Conservation (phyloP, 148 eudicot genomes). For the Cornus suecica region DNA sequence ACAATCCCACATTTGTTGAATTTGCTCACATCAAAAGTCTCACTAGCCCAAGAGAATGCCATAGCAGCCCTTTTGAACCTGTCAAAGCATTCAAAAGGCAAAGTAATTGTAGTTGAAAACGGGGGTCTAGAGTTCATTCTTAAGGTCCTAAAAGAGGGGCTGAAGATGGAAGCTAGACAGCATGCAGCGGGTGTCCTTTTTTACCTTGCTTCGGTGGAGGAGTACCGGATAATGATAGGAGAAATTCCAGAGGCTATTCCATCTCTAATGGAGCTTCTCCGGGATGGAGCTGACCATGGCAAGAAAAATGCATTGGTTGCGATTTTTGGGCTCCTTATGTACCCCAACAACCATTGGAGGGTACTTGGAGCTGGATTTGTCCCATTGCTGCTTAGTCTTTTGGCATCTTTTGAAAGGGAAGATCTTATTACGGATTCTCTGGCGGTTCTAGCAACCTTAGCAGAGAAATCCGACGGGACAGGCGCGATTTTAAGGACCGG, state of each 20-base stretch:
- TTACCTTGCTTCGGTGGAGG: conserved; percentile 73
- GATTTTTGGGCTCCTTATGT: conserved; percentile 54
- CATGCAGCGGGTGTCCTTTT: conserved; percentile 75
- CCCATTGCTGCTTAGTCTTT: conserved; percentile 39
- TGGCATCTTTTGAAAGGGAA: conserved; percentile 44
- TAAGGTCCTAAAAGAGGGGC: conserved; percentile 45
- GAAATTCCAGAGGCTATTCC: conserved; percentile 49
- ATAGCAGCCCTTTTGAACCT: conserved; percentile 69
- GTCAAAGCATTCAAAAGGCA: conserved; percentile 53
- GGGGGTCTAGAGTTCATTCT: conserved; percentile 52
- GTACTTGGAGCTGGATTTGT: conserved; percentile 58
- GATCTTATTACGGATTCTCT: conserved; percentile 58
- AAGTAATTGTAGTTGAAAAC: conserved; percentile 44
- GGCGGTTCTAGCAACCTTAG: conserved; percentile 57
- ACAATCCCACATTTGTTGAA: conserved; percentile 52
- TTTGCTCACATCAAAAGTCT: conserved; percentile 39
- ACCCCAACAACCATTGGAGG: conserved; percentile 52
- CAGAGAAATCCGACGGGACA: conserved; percentile 64
- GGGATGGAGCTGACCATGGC: conserved; percentile 45
- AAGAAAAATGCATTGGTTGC: conserved; percentile 70
- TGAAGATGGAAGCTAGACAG: conserved; percentile 58
- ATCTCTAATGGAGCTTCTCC: conserved; percentile 50
- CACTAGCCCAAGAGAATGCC: conserved; percentile 60
- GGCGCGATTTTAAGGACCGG: conserved; percentile 41
- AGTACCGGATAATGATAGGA: conserved; percentile 55